phyloP scores from a whole-genome alignment of 1,284 basidiomycete species.

The Puccinia sorghi region DNA sequence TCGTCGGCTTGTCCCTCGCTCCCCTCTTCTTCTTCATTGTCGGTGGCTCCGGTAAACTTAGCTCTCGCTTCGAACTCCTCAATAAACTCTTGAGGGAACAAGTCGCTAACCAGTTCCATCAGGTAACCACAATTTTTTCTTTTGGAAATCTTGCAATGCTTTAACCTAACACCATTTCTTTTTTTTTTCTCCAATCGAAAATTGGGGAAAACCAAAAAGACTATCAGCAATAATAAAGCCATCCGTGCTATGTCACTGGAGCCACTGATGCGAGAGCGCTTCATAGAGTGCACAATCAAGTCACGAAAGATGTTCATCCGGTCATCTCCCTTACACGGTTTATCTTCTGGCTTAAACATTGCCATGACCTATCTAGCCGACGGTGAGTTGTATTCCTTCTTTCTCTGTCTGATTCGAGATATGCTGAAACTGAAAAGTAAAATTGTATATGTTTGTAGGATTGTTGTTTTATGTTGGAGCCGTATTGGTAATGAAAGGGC shows the following conservation, averaged over 20 bases:
- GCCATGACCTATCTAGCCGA: conserved; percentile 41
- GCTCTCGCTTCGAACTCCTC: conserved; percentile 70
- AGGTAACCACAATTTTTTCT: conserved; percentile 64
- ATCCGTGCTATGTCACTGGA: conserved; percentile 40
- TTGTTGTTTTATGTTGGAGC: conserved; percentile 47
- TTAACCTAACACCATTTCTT: too few relatives aligned
- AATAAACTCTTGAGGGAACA: conserved; percentile 84
- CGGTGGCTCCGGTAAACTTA: conserved; percentile 70
- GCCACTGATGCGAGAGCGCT: conserved; percentile 26
- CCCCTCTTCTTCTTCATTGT: conserved; percentile 79
- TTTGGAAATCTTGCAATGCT: conserved; percentile 10
- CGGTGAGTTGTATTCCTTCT: conserved; percentile 17
- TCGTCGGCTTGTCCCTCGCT: conserved; percentile 81
- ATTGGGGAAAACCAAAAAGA: conserved; percentile 9
- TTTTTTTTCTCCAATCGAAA: conserved; percentile 17
- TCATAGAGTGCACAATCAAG: conserved; percentile 11
- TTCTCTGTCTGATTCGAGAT: neutral
- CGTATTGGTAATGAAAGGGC: conserved; percentile 32
- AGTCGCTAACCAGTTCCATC: conserved; percentile 81
- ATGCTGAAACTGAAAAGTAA: neutral
- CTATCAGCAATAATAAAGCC: conserved; percentile 46
- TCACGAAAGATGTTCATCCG: conserved; percentile 45
- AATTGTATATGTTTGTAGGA: conserved; percentile 4
- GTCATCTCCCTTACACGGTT: conserved; percentile 37
- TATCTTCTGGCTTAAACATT: conserved; percentile 40